Percentiles rank a stretch among this genome's conserved stretches.
These are phyloP conservation scores for Bremia lactucae DNA, from an alignment of 352 stramenopile genomes.

Conservation along the genomic window DNA sequence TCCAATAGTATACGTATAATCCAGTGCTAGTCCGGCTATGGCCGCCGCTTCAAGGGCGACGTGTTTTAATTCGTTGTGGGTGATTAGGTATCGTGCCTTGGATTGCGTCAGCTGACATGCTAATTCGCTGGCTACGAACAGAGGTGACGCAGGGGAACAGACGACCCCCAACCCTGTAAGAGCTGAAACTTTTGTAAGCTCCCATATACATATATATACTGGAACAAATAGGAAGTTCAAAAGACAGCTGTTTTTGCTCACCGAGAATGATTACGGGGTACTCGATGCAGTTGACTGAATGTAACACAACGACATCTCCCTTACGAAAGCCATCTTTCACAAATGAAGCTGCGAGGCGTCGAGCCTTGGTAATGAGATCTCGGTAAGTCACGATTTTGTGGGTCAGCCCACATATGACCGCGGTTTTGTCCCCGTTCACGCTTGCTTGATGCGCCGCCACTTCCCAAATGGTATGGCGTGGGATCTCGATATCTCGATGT, in stretches of 20 bases:
- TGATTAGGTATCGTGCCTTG: conserved; percentile 47
- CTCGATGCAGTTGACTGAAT: conserved; percentile 66
- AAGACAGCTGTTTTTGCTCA: too few relatives aligned
- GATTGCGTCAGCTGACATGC: conserved; percentile 30
- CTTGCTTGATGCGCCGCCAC: conserved; percentile 27
- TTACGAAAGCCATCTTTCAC: conserved; percentile 35
- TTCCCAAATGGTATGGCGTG: conserved; percentile 40
- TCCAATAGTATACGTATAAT: conserved; percentile 44
- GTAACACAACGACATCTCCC: conserved; percentile 45
- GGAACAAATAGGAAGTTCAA: neutral
- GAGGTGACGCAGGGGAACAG: conserved; percentile 46
- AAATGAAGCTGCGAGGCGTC: conserved; percentile 33
- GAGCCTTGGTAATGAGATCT: conserved; percentile 27
- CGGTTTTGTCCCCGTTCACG: conserved; percentile 25
- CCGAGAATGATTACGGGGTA: conserved; percentile 43
- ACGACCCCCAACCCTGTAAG: conserved; percentile 38
- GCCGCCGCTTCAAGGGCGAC: conserved; percentile 34
- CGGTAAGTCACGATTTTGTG: conserved; percentile 38
- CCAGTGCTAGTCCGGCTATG: conserved; percentile 17
- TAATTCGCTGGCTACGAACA: conserved; percentile 42
- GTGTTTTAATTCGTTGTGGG: conserved; percentile 36
- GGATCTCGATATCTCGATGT: conserved; percentile 36
- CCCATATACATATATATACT: conserved; percentile 1
- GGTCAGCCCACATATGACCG: conserved; percentile 46
- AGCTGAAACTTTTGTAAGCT: conserved; percentile 15